Conservation (phyloP, 1,284 basidiomycete species). For the Somion occarium region DNA sequence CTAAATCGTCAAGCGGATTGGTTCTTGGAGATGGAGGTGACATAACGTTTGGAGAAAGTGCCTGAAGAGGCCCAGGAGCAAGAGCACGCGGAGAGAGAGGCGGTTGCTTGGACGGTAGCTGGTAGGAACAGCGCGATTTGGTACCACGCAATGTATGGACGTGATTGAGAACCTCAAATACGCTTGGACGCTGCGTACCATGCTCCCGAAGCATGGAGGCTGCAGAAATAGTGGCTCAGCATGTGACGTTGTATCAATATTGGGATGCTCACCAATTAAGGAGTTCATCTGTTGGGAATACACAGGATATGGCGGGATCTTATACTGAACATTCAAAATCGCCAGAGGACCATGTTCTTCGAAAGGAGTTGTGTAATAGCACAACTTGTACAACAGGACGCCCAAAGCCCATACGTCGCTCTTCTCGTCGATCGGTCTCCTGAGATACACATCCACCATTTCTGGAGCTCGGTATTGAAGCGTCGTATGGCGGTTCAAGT, state of each 20-base stretch:
- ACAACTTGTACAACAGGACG: constrained; percentile 77
- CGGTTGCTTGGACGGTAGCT: constrained; percentile 43
- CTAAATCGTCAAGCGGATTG: constrained; percentile 35
- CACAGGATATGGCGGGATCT: constrained; percentile 87
- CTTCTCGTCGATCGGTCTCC: constrained; percentile 86
- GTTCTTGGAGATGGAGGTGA: constrained; percentile 19
- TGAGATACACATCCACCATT: constrained; percentile 91
- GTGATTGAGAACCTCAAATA: constrained; percentile 73
- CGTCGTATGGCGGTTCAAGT: constrained; percentile 93
- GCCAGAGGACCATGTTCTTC: constrained; percentile 96
- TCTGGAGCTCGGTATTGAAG: constrained; percentile 96
- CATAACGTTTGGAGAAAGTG: constrained; percentile 23
- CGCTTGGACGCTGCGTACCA: constrained; percentile 74
- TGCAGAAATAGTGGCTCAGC: constrained; percentile 33
- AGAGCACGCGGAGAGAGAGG: constrained; percentile 30
- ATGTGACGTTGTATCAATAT: neutral
- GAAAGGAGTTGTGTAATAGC: constrained; percentile 99
- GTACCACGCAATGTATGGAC: constrained; percentile 84
- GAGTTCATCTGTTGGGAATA: constrained; percentile 87
- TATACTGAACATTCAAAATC: constrained; percentile 95
- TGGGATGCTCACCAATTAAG: constrained; percentile 71
- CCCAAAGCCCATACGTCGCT: constrained; percentile 82
- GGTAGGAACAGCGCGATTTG: constrained; percentile 73
- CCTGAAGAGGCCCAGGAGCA: constrained; percentile 20
- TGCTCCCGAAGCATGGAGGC: constrained; percentile 88